Evolutionary conservation across 441 rosid species (phyloP).

Genomic region (Gossypium schwendimanii): DNA sequence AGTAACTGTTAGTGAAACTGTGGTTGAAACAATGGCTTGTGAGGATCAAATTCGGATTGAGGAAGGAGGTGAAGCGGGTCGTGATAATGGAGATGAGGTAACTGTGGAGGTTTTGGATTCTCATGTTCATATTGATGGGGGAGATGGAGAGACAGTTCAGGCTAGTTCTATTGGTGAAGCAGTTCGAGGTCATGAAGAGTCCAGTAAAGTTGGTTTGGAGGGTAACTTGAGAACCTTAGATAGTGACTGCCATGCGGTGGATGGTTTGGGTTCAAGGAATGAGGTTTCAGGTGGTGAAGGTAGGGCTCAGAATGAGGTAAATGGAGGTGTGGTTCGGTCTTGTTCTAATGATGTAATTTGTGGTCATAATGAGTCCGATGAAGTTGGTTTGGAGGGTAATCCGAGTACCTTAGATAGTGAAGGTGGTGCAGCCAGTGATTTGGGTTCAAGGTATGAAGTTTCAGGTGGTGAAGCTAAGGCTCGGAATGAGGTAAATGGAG

Average conservation of each 20-base stretch:
- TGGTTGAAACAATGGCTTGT: slow-evolving; percentile 20
- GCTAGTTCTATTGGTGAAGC: slow-evolving; percentile 22
- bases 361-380: background rate
- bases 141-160: slow-evolving; percentile 22
- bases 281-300: background rate
- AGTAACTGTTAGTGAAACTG: slow-evolving; percentile 27
- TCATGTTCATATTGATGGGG: slow-evolving; percentile 24
- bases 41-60: slow-evolving; percentile 16
- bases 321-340: background rate
- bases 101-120: slow-evolving; percentile 45
- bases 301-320: slow-evolving; percentile 3
- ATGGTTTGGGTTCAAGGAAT: background rate
- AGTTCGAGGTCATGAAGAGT: slow-evolving; percentile 7
- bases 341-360: no score
- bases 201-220: slow-evolving; percentile 11
- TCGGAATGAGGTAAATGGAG: slow-evolving; percentile 3
- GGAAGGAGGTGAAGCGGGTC: slow-evolving; percentile 24
- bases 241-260: slow-evolving; percentile 1
- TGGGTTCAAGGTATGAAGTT: background rate
- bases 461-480: slow-evolving; percentile 5
- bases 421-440: background rate
- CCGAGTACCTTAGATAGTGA: slow-evolving; percentile 5
- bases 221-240: slow-evolving; percentile 9
- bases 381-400: slow-evolving; percentile 15
- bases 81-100: slow-evolving; percentile 32